Base-by-base conservation (phyloP, 768 basidiomycete species). In the Hypsizygus marmoreus region DNA sequence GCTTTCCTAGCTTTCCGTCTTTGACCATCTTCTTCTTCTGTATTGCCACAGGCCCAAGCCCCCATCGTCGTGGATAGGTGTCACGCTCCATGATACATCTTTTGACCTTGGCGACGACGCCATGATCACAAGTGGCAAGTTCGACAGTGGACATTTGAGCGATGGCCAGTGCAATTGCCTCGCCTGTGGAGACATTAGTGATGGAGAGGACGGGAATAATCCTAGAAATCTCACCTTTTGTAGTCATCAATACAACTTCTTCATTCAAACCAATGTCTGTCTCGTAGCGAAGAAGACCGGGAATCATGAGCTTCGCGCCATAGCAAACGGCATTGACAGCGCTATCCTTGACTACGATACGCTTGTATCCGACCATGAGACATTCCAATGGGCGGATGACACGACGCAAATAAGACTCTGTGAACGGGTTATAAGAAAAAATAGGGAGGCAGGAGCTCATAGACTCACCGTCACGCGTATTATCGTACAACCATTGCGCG, bases 71-170 rank as follows among this genome's bases (percentile, higher is more conserved):
- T 30, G 97, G 97, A 67, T 99, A 99, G 14, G 92, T 90, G 67
- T 99, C 97, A 28, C 95, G 86, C 66, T 98, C 97, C 97, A 99
- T 99, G 62, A 99, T 98, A 63, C 95, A 97, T 40, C 97, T 79
- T 73, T 99, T 99, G 62, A 99, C 93, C 72, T 97, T 98, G 26
- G 97, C 97, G 32, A 98, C 95, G 46, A 99, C 92, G 36, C 97
- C 97, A 62, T 99, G 95, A 65, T 97, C 95, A 66, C 95, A 98
- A 2, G 95, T 95, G 7, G 93, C 89, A 39, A 99, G 84, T 66
- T 99, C 97, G 47, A 95, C 95, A 9, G 97, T 97, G 13, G 95
- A 91, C 97, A 99, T 99, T 63, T 95, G 93, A 14, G 95, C 91
- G 53, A 95, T 85, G 46, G 89, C 95, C 31, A 97, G 80, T 16